Base-by-base conservation (phyloP, 352 stramenopile genomes). In the Peronospora farinosa region DNA sequence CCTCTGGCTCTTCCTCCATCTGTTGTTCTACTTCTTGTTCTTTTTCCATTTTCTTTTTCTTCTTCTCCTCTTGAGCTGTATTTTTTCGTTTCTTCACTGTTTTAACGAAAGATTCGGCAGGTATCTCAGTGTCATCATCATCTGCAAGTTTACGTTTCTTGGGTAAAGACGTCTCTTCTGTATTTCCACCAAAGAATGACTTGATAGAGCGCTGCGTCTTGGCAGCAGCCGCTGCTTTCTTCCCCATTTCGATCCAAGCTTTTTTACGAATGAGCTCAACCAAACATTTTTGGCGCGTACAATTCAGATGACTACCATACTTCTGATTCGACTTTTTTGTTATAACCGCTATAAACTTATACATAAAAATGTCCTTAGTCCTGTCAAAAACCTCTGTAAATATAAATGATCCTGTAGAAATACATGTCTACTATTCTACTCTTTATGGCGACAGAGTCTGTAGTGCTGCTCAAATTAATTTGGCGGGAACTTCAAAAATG, bases 171-270 rank as follows among this genome's bases (percentile, higher is more conserved):
- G 72, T 51, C 2, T 61, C 46, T 17, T 51, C 50, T 1, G 44
- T 57, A 1, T 54, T 5, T 19, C 23, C 60, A 3, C 66, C 65
- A 41, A 89, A 89, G 60, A 89, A 89, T 49, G 78, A 72, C 32
- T 45, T 78, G 68, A 89, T 86, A 23, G 76, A 84, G 44, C 69
- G 59, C 64, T 89, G 78, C 58, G 51, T 41, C 56, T 72, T 81
- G 30, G 54, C 23, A 7, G 32, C 35, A 17, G 57, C 46, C 21
- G 28, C 49, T 23, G 23, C 45, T 65, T 67, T 74, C 53, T 56
- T 66, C n/a, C 10, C 57, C 65, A 74, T 74, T 23, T 15, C 9
- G 5, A 2, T 15, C n/a, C 42, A 11, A n/a, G 27, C 27, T 31
- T 31, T 31, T 31, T 31, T 10, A 5, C 27, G 8, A 31, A 31